Percentiles rank a stretch among this genome's conserved stretches.
These are phyloP conservation scores for Naganishia onofrii DNA, from an alignment of 768 basidiomycete genomes.

Conservation along the genomic window DNA sequence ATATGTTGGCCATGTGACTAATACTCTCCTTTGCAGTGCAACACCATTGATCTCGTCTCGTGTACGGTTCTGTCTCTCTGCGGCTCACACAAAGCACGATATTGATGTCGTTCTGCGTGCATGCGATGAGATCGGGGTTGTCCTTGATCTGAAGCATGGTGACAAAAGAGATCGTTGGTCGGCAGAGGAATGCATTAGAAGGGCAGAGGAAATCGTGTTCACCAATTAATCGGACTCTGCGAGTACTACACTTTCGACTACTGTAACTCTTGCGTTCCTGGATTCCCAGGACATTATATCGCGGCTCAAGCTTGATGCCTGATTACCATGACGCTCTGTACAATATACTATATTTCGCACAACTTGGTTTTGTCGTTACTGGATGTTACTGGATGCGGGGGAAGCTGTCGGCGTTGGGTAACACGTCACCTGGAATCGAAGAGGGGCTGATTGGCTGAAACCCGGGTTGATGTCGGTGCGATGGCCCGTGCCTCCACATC, in stretches of 20 bases:
- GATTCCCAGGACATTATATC: background rate
- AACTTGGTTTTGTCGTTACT: background rate
- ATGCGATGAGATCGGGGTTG: constrained; percentile 85
- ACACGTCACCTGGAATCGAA: background rate
- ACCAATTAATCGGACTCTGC: constrained; percentile 9
- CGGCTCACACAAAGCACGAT: constrained; percentile 95
- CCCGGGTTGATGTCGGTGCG: background rate
- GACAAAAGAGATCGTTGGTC: constrained; percentile 66
- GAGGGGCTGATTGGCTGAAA: constrained; percentile 6
- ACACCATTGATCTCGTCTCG: constrained; percentile 83
- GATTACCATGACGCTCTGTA: constrained; percentile 1
- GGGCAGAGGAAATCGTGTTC: constrained; percentile 70
- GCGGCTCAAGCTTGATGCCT: constrained; percentile 8
- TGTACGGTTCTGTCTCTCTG: constrained; percentile 89
- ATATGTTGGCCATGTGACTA: too few relatives aligned
- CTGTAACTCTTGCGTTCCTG: background rate
- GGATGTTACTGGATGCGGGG: too few relatives aligned
- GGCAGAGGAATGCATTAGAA: constrained; percentile 67
- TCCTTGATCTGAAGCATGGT: constrained; percentile 81
- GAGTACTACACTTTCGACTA: background rate
- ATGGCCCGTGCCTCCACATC: constrained; percentile 1
- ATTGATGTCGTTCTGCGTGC: constrained; percentile 80
- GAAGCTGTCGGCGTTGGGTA: constrained; percentile 3
- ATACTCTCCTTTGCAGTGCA: constrained; percentile 56
- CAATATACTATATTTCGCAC: constrained; percentile 3